phyloP scores from a whole-genome alignment of 2,329 filamentous ascomycete genomes.

The Fusarium devonianum region DNA sequence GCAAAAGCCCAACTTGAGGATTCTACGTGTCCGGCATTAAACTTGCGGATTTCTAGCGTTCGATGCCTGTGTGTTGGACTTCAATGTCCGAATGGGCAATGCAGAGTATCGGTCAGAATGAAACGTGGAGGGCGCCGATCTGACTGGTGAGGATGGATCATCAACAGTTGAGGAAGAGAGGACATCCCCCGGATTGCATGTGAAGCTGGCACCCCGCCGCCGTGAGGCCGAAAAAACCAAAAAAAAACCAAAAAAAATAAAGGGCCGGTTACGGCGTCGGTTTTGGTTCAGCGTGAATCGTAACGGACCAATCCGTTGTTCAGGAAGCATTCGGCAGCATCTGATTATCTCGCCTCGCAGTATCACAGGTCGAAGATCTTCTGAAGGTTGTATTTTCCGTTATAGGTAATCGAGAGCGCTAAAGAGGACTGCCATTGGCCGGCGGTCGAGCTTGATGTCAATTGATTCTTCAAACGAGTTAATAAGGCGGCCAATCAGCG shows the following conservation, averaged over 20 bases:
- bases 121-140: conserved; percentile 27
- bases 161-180: conserved; percentile 5
- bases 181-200: conserved; percentile 31
- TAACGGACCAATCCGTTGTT: conserved; percentile 14
- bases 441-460: conserved; percentile 35
- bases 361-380: conserved; percentile 13
- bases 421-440: conserved; percentile 28
- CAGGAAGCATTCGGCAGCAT: conserved; percentile 25
- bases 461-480: conserved; percentile 43
- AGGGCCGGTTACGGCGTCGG: conserved; percentile 12
- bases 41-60: not conserved
- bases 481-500: conserved; percentile 39
- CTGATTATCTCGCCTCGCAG: conserved; percentile 18
- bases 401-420: conserved; percentile 12
- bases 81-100: conserved; percentile 23
- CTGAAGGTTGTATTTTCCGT: conserved; percentile 23
- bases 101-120: too few relatives aligned
- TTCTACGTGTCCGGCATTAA: conserved; percentile 13
- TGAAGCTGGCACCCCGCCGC: conserved; percentile 16
- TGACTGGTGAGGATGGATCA: conserved; percentile 21
- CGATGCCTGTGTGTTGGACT: conserved; percentile 16
- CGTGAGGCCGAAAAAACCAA: not conserved
- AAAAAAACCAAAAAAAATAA: too few relatives aligned
- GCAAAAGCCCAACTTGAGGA: not conserved
- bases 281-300: conserved; percentile 9